phyloP scores from a whole-genome alignment of 768 basidiomycete genomes.

The Agaricus subrufescens region DNA sequence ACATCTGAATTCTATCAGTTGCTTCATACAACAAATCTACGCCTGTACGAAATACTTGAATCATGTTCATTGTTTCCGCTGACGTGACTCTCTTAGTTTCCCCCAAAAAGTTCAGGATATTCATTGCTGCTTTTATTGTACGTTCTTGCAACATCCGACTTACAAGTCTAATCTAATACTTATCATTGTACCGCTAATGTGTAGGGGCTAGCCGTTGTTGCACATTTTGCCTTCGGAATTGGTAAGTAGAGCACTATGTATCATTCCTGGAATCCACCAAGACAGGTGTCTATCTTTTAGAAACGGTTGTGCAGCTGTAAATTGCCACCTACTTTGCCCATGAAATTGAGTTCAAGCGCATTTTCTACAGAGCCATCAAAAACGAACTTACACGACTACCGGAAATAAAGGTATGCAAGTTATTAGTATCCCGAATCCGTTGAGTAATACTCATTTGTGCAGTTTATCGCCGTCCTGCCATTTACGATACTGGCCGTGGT shows the following conservation, averaged over 20 bases:
- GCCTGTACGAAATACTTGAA: too few relatives aligned
- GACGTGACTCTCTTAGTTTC: too few relatives aligned
- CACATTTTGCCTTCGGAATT: constrained; percentile 31
- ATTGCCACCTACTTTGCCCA: not conserved
- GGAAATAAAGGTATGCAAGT: constrained; percentile 27
- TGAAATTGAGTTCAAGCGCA: not conserved
- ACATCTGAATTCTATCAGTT: too few relatives aligned
- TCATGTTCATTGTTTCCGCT: too few relatives aligned
- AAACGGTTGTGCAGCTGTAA: constrained; percentile 28
- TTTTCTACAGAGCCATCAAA: constrained; percentile 27
- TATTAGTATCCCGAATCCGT: not conserved
- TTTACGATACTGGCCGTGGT: constrained; percentile 40
- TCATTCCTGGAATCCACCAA: not conserved
- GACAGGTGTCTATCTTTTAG: constrained; percentile 13
- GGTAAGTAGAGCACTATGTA: constrained; percentile 18
- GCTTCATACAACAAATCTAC: too few relatives aligned
- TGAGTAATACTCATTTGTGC: not conserved
- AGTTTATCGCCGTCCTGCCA: constrained; percentile 38
- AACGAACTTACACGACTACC: constrained; percentile 26
- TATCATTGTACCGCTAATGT: not conserved
- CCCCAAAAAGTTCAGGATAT: too few relatives aligned
- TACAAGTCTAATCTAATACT: too few relatives aligned
- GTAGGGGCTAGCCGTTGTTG: constrained; percentile 21
- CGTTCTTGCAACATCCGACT: too few relatives aligned
- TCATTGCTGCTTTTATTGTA: too few relatives aligned